phyloP scores from a whole-genome alignment of 768 basidiomycete genomes.

The Strobilomyces dryophilus region DNA sequence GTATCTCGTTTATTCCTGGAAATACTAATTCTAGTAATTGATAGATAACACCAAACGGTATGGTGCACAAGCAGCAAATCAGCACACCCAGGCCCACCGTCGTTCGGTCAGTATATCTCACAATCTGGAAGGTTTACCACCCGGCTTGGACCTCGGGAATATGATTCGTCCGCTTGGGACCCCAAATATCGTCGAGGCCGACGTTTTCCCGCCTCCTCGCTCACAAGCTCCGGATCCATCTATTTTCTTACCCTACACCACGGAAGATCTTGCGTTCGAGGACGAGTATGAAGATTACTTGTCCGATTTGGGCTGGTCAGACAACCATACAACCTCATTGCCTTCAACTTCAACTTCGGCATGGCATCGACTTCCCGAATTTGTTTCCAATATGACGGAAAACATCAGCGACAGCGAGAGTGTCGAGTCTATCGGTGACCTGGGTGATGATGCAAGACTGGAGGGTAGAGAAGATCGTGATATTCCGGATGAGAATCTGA shows the following conservation, averaged over 20 bases:
- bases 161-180: slow-evolving; percentile 74
- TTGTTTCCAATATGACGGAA: slow-evolving; percentile 78
- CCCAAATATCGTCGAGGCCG: slow-evolving; percentile 74
- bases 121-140: slow-evolving; percentile 70
- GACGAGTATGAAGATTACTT: slow-evolving; percentile 97
- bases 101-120: slow-evolving; percentile 83
- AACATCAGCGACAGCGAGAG: slow-evolving; percentile 94
- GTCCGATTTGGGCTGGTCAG: slow-evolving; percentile 78
- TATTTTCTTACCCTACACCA: slow-evolving; percentile 85
- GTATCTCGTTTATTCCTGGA: background rate
- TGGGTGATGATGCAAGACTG: slow-evolving; percentile 74
- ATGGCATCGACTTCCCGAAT: slow-evolving; percentile 80
- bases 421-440: slow-evolving; percentile 83
- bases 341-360: slow-evolving; percentile 45
- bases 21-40: slow-evolving; percentile 8
- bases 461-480: slow-evolving; percentile 63
- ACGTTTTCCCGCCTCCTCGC: slow-evolving; percentile 93
- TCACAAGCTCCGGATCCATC: slow-evolving; percentile 81
- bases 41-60: slow-evolving; percentile 91
- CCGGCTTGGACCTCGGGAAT: slow-evolving; percentile 69
- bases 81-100: slow-evolving; percentile 60
- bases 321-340: slow-evolving; percentile 45
- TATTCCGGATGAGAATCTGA: slow-evolving; percentile 72
- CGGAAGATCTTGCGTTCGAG: slow-evolving; percentile 92
- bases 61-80: slow-evolving; percentile 50